Evolutionary conservation across 139 green algal genomes (phyloP).

Genomic region (Bryopsis sp.): DNA sequence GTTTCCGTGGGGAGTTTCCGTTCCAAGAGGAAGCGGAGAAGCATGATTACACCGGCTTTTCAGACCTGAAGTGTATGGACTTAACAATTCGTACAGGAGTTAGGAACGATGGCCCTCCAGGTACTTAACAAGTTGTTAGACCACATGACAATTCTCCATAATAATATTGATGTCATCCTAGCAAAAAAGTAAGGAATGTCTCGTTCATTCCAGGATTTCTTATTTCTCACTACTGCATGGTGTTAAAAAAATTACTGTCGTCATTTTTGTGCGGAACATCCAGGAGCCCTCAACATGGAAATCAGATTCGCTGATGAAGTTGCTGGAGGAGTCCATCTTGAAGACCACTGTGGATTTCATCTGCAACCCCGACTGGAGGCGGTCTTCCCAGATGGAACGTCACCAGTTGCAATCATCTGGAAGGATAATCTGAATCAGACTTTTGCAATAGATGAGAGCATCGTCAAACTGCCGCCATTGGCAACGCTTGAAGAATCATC

Average conservation of each 20-base stretch:
- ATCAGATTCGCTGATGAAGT: neutral
- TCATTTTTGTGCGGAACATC: too few species aligned
- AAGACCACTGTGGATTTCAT: neutral
- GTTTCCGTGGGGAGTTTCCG: constrained; percentile 33
- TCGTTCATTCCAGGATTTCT: too few species aligned
- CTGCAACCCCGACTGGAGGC: neutral
- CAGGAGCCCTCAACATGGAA: neutral
- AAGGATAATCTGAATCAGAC: constrained; percentile 1
- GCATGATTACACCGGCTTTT: constrained; percentile 35
- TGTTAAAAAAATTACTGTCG: too few species aligned
- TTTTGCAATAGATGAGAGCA: neutral
- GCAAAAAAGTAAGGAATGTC: too few species aligned
- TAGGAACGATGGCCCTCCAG: neutral
- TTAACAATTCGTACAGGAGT: constrained; percentile 25
- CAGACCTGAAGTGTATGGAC: constrained; percentile 31
- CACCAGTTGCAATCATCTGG: neutral
- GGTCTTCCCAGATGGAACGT: neutral
- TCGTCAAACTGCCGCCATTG: neutral
- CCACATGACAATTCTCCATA: too few species aligned
- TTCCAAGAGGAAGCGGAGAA: constrained; percentile 23
- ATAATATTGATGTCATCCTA: too few species aligned
- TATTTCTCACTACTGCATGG: too few species aligned
- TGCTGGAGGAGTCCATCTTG: neutral
- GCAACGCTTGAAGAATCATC: neutral
- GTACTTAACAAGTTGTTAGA: too few species aligned